These are phyloP conservation scores for Venustampulla echinocandica DNA, from an alignment of 495 filamentous ascomycete species.

Conservation along the genomic window DNA sequence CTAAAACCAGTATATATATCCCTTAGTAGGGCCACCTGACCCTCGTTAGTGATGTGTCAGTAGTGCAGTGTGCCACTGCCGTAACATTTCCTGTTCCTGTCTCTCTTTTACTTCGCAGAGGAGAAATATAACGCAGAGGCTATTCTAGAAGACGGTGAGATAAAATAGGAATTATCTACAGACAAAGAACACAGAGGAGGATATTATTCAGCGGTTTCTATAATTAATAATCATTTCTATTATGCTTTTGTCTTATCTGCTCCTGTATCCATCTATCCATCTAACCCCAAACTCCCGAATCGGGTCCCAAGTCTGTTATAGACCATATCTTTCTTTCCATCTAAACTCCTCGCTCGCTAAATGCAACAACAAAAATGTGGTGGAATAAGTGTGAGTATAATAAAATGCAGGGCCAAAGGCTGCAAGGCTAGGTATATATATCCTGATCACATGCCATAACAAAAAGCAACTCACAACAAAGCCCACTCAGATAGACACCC, in stretches of 20 bases:
- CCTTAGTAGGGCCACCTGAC: background rate
- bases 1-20: background rate
- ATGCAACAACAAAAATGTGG: constrained; percentile 9
- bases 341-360: constrained; percentile 11
- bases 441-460: constrained; percentile 3
- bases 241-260: background rate
- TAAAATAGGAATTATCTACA: background rate
- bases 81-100: background rate
- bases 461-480: background rate
- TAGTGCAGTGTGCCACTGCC: background rate
- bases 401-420: constrained; percentile 10
- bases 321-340: constrained; percentile 8
- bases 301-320: constrained; percentile 1
- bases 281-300: background rate
- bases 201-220: background rate
- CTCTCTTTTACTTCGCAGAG: background rate
- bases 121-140: background rate
- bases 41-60: background rate
- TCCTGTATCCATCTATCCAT: background rate
- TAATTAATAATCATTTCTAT: background rate
- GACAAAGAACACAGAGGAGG: background rate
- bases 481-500: background rate
- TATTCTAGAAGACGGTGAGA: background rate
- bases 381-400: constrained; percentile 8
- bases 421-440: constrained; percentile 10